Percentiles rank a stretch among this genome's conserved stretches.
These are phyloP conservation scores for Turritis glabra DNA, from an alignment of 345 rosid species.

Conservation along the genomic window DNA sequence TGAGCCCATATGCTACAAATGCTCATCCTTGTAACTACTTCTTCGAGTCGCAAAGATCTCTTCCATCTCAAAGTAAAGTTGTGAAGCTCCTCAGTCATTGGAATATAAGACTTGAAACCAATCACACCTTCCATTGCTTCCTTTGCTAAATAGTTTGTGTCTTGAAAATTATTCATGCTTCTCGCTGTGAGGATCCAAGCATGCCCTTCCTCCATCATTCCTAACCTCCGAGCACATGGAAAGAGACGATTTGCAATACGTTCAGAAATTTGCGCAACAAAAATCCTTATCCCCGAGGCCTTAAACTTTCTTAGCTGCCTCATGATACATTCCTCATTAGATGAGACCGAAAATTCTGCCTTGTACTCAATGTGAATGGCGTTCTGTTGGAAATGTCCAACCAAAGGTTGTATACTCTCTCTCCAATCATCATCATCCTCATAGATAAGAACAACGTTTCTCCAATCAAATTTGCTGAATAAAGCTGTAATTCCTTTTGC, in stretches of 20 bases:
- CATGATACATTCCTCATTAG: constrained; percentile 14
- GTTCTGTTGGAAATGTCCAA: constrained; percentile 1
- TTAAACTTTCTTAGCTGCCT: constrained; percentile 24
- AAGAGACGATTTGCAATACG: constrained; percentile 23
- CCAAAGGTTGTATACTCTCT: constrained; percentile 20
- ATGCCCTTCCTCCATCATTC: constrained; percentile 36
- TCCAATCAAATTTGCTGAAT: constrained; percentile 24
- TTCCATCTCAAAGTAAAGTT: constrained; percentile 36
- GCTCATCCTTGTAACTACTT: constrained; percentile 16
- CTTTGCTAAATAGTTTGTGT: constrained; percentile 1
- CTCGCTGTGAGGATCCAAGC: constrained; percentile 40
- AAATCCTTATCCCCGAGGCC: background rate
- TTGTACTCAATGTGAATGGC: background rate
- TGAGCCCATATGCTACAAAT: constrained; percentile 36
- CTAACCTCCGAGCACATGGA: constrained; percentile 20
- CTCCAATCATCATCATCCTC: constrained; percentile 31
- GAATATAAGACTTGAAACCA: constrained; percentile 36
- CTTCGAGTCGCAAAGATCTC: background rate
- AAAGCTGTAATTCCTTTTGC: constrained; percentile 27
- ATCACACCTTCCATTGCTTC: constrained; percentile 40
- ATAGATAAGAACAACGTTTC: constrained; percentile 19
- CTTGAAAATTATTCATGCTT: constrained; percentile 16
- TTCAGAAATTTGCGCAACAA: constrained; percentile 30
- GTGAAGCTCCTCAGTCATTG: constrained; percentile 28
- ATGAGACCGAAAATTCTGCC: constrained; percentile 12